Evolutionary conservation across 2,329 filamentous ascomycete species (phyloP), one percentile per base, ranked within the genome.

Genomic region (Rhinocladiella similis): DNA sequence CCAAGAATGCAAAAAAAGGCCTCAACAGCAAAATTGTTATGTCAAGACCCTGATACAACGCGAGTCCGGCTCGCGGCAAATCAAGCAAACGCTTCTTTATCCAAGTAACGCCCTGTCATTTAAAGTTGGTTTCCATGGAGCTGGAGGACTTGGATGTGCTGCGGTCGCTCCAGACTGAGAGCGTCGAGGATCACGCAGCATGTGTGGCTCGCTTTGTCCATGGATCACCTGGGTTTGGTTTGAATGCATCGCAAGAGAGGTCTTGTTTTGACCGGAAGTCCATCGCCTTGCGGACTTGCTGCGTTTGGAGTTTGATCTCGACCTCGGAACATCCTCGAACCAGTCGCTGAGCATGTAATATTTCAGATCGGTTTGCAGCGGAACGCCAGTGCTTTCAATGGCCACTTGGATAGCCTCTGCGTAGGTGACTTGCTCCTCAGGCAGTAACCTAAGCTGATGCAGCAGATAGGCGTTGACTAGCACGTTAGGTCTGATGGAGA

Each of bases 391-490:
- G 18, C 20, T n/a, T 12, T 20, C 6, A 5, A 20, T 18, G 13
- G 13, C 42, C 18, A 2, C 16, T 22, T 25, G 25, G 9, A 45
- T 14, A 10, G 42, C 42, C 14, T 45, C 42, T 6, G 13, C 19
- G 19, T 45, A 39, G 25, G 16, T 12, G 19, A n/a, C 18, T 36
- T 36, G 41, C 18, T 47, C 53, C 20, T 42, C 29, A 1, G 53
- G 33, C 5, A 33, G 36, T 12, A 9, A 35, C n/a, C 33, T 42
- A 22, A 45, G 27, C 19, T 56, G 53, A n/a, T 56, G 42, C 3
- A 51, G 10, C 19, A 56, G 53, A 14, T 56, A 56, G n/a, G 47
- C 47, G 3, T 50, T 42, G n/a, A 56, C 53, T 5, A 51, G 22
- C 9, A 29, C 41, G 16, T 27, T 47, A 13, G 53, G 25, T 43